Percentiles rank a stretch among this genome's conserved stretches.
Conservation (phyloP, 768 basidiomycete species). For the Cystoderma amianthinum region DNA sequence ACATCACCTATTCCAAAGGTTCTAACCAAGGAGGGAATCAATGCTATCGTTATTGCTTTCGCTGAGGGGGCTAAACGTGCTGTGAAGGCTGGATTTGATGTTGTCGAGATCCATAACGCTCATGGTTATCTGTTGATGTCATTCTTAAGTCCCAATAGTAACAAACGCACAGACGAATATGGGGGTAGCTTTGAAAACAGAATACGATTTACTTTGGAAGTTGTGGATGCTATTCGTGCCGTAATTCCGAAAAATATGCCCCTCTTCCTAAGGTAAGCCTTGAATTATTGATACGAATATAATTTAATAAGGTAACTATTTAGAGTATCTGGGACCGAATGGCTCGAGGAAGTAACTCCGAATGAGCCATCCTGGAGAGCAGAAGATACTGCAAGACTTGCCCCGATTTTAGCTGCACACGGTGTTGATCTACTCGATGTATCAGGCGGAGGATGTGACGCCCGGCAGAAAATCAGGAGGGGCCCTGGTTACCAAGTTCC, state of each 20-base stretch:
- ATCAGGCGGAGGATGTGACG: slow-evolving; percentile 54
- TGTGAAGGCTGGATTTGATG: slow-evolving; percentile 53
- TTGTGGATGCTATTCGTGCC: slow-evolving; percentile 56
- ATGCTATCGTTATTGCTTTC: slow-evolving; percentile 49
- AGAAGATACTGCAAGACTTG: slow-evolving; percentile 61
- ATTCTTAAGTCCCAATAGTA: slow-evolving; percentile 55
- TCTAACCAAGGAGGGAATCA: slow-evolving; percentile 50
- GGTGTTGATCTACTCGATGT: slow-evolving; percentile 77
- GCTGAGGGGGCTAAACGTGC: slow-evolving; percentile 43
- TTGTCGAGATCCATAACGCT: slow-evolving; percentile 56
- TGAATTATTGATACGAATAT: too few relatives aligned
- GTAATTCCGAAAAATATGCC: slow-evolving; percentile 58
- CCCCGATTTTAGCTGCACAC: slow-evolving; percentile 47
- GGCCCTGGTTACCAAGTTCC: slow-evolving; percentile 47
- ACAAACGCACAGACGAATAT: slow-evolving; percentile 62
- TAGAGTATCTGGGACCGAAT: slow-evolving; percentile 69
- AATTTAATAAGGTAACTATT: too few relatives aligned
- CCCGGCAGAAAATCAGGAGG: slow-evolving; percentile 27
- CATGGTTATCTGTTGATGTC: slow-evolving; percentile 54
- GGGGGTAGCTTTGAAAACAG: slow-evolving; percentile 71
- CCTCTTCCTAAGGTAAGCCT: slow-evolving; percentile 59
- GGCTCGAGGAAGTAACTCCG: slow-evolving; percentile 53
- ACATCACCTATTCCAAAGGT: slow-evolving; percentile 47
- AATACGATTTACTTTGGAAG: slow-evolving; percentile 50
- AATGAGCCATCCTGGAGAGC: slow-evolving; percentile 60